Base-by-base conservation (phyloP, 2,329 filamentous ascomycete genomes). In the Talaromyces sp. region DNA sequence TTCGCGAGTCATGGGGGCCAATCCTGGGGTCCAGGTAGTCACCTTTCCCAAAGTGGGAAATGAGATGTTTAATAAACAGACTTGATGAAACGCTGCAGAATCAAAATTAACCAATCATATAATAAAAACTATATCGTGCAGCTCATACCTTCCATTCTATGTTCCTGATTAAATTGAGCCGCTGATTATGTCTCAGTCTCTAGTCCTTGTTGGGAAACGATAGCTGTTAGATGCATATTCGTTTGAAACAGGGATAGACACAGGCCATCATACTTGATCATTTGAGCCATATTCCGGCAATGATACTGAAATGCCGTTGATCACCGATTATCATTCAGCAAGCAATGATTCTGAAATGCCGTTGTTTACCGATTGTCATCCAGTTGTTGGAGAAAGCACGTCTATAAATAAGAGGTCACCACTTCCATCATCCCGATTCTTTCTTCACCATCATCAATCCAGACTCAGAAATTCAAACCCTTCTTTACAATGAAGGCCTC, bases 401-500 rank as follows among this genome's bases (percentile, higher is more conserved):
- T 48, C n/a, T 48, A 48, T 35, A 48, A 28, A 28, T 48, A 48
- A 48, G 45, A 35, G 5, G 28, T 10, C 9, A 8, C 17, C 22
- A 33, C 45, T 4, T 33, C 28, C 45, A 33, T 7, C 17, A 19
- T 33, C 33, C 5, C 19, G 10, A 48, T 21, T 10, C 28, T 33
- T n/a, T 48, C 45, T 21, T 48, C 28, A 21, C 5, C 28, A 33
- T 48, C 45, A 35, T 28, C 33, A 9, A 11, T 5, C 28, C 9
- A n/a, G 17, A 35, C 17, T 48, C 28, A 33, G 10, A 5, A 17
- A 46, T 33, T 10, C 17, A 48, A 25, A 35, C 1, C 8, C 9
- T 33, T 31, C 25, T 8, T 31, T 25, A 48, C n/a, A 56, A 56
- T 56, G 54, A 56, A 40, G 13, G 25, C 31, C 11, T 36, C 41